Percentiles rank a stretch among this genome's conserved stretches.
Evolutionary conservation across 2,329 filamentous ascomycete species (phyloP).

Genomic region (Capronia epimyces): DNA sequence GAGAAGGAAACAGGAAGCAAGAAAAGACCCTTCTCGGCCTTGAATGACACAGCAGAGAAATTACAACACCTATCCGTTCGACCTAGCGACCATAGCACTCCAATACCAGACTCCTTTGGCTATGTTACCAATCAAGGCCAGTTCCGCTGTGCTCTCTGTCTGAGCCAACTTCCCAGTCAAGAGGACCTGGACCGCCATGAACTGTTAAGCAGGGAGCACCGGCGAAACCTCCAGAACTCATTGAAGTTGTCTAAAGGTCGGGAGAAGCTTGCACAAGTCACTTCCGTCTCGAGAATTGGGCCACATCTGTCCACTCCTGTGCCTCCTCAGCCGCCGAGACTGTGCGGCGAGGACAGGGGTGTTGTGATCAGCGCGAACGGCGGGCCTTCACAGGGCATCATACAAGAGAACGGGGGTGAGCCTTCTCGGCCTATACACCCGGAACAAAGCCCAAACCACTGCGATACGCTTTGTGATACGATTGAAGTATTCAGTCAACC

Average conservation of each 20-base stretch:
- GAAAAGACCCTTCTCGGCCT: slow-evolving; percentile 7
- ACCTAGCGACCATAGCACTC: neutral
- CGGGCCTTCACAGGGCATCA: neutral
- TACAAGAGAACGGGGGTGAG: neutral
- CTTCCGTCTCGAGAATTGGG: neutral
- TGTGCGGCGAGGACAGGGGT: neutral
- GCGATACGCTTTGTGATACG: neutral
- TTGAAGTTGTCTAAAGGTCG: slow-evolving; percentile 10
- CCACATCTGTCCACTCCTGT: neutral
- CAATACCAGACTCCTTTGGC: slow-evolving; percentile 10
- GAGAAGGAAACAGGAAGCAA: neutral
- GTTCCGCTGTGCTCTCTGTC: slow-evolving; percentile 19
- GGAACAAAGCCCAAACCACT: neutral
- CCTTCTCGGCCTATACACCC: neutral
- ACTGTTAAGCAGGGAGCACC: slow-evolving; percentile 11
- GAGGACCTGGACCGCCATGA: slow-evolving; percentile 18
- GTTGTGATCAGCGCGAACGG: neutral
- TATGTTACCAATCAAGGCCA: slow-evolving; percentile 17
- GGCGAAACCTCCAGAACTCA: slow-evolving; percentile 8
- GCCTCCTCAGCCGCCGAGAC: slow-evolving; percentile 1
- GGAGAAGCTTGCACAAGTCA: slow-evolving; percentile 12
- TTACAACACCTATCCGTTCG: neutral
- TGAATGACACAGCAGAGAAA: neutral
- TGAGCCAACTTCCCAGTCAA: slow-evolving; percentile 15
- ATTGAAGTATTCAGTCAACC: slow-evolving; percentile 2